These are phyloP conservation scores for Pluteus cervinus DNA, from an alignment of 768 basidiomycete species.

Conservation along the genomic window DNA sequence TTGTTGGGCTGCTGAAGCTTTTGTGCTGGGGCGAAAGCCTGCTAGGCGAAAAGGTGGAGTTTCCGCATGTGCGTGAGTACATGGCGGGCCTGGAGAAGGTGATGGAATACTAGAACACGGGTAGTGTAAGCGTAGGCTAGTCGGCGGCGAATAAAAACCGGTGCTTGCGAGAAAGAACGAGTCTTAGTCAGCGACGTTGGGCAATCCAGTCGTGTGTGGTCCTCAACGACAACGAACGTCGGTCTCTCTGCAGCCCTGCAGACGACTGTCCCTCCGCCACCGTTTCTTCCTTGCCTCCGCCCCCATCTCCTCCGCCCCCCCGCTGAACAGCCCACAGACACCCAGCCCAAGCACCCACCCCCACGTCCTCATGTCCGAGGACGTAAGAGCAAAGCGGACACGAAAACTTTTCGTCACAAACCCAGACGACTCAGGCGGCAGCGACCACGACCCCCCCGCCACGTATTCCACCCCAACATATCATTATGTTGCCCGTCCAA, in stretches of 20 bases:
- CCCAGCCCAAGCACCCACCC: slow-evolving; percentile 2
- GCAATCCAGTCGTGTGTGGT: too few species aligned
- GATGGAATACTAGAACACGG: background rate
- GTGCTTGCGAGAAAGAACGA: too few species aligned
- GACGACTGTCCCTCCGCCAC: slow-evolving; percentile 8
- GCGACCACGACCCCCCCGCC: slow-evolving; percentile 17
- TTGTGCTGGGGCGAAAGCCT: slow-evolving; percentile 84
- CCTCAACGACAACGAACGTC: too few species aligned
- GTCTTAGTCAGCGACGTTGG: too few species aligned
- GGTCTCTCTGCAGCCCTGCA: too few species aligned
- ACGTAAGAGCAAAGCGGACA: slow-evolving; percentile 35
- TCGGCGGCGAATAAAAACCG: too few species aligned
- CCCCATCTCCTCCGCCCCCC: slow-evolving; percentile 6
- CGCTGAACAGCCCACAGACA: slow-evolving; percentile 1
- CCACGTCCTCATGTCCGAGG: slow-evolving; percentile 51
- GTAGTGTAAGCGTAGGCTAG: slow-evolving; percentile 5
- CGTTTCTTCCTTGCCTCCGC: slow-evolving; percentile 9
- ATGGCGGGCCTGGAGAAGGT: background rate
- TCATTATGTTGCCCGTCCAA: slow-evolving; percentile 7
- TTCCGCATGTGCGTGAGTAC: slow-evolving; percentile 60
- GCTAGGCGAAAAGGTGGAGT: slow-evolving; percentile 72
- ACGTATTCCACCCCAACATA: slow-evolving; percentile 7
- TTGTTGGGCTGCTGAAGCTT: slow-evolving; percentile 76
- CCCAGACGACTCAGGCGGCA: slow-evolving; percentile 38
- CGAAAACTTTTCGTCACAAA: slow-evolving; percentile 56